Conservation (phyloP, 352 stramenopile genomes). For the Globisporangium recalcitrans region DNA sequence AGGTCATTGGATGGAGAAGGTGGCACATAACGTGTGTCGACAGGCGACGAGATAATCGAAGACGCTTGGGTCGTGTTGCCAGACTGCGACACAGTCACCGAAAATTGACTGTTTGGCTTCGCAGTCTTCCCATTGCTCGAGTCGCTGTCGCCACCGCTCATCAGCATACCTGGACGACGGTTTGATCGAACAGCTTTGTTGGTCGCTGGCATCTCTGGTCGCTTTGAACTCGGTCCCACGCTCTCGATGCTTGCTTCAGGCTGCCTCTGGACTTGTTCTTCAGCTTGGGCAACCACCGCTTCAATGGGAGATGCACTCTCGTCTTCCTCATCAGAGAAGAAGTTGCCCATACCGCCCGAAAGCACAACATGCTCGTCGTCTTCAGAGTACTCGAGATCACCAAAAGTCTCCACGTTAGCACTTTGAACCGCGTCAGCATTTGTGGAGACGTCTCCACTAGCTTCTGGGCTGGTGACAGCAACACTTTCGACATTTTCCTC, state of each 20-base stretch:
- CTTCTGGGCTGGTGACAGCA: background rate
- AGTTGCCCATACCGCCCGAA: background rate
- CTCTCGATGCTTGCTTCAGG: background rate
- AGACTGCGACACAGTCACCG: background rate
- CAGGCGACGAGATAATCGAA: background rate
- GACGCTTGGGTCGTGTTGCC: background rate
- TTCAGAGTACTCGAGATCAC: background rate
- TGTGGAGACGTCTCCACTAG: background rate
- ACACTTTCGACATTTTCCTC: background rate
- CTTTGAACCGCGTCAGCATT: background rate
- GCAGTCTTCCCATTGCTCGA: background rate
- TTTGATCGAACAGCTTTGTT: background rate
- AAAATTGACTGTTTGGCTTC: background rate
- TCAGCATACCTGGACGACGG: background rate
- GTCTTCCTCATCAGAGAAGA: background rate
- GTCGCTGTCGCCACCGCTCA: background rate
- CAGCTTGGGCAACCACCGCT: background rate
- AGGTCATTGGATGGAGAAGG: slow-evolving; percentile 29
- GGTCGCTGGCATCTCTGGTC: slow-evolving; percentile 14
- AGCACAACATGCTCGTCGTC: slow-evolving; percentile 5
- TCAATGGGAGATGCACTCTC: background rate
- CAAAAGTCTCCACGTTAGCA: background rate
- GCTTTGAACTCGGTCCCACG: background rate
- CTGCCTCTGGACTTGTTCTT: background rate
- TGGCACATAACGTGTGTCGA: background rate